These are phyloP conservation scores for Dispira simplex DNA, from an alignment of 192 early-diverging fungal genomes.

Conservation along the genomic window DNA sequence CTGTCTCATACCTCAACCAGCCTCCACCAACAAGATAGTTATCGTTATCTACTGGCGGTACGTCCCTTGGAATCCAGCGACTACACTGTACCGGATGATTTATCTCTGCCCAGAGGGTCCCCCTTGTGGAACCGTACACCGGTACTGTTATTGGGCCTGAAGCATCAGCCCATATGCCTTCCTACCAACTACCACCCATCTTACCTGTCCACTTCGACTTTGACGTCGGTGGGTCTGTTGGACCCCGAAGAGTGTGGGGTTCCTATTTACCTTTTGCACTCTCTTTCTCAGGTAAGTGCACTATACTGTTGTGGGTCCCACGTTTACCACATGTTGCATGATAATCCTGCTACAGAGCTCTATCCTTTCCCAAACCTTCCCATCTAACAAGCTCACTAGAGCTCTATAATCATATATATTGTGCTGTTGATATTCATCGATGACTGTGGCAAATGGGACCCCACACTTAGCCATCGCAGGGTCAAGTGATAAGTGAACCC, in stretches of 20 bases:
- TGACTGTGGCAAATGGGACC: background rate
- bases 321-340: too few relatives aligned
- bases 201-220: background rate
- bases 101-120: constrained; percentile 12
- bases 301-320: too few relatives aligned
- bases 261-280: background rate
- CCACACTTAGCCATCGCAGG: constrained; percentile 12
- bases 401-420: too few relatives aligned
- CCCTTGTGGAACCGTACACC: background rate
- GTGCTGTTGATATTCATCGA: too few relatives aligned
- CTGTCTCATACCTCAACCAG: background rate
- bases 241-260: constrained; percentile 23
- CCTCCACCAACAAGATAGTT: background rate
- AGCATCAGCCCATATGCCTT: background rate
- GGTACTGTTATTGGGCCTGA: background rate
- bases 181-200: background rate
- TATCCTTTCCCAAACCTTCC: too few relatives aligned
- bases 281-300: background rate
- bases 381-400: too few relatives aligned
- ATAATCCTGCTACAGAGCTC: too few relatives aligned
- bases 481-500: constrained; percentile 20
- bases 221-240: constrained; percentile 15
- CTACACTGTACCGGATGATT: constrained; percentile 16
- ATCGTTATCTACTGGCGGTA: constrained; percentile 14
- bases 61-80: constrained; percentile 14